phyloP scores from a whole-genome alignment of 164 flowering plant species.

The Aristolochia contorta region DNA sequence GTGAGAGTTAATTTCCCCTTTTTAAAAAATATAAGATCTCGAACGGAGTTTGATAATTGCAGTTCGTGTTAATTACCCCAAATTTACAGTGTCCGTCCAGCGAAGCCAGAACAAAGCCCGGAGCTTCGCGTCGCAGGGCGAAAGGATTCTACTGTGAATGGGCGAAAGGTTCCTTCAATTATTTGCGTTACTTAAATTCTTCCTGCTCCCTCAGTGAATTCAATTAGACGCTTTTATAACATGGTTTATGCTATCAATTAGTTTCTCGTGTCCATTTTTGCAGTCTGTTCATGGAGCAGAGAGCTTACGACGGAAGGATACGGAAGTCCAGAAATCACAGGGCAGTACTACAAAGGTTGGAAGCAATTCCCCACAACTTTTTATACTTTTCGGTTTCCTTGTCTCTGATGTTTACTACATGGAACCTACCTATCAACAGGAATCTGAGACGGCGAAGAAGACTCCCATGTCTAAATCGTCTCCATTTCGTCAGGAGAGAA shows the following conservation, averaged over 20 bases:
- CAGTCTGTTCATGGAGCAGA: conserved; percentile 6
- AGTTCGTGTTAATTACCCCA: too few species aligned
- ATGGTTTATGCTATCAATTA: neutral
- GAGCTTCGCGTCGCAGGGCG: neutral
- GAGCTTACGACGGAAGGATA: conserved; percentile 6
- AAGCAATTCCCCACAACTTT: too few species aligned
- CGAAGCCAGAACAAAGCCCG: neutral
- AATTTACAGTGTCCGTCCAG: neutral
- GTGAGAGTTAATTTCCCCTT: too few species aligned
- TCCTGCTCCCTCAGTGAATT: neutral
- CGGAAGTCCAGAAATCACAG: conserved; percentile 3
- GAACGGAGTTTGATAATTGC: too few species aligned
- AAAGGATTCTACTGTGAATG: too few species aligned
- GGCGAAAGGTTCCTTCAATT: too few species aligned
- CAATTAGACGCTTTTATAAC: neutral
- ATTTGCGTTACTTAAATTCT: neutral
- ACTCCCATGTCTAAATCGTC: conserved; percentile 13
- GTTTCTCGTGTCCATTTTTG: neutral
- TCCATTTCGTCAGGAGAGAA: conserved; percentile 12
- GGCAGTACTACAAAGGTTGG: neutral
- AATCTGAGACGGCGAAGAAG: conserved; percentile 3
- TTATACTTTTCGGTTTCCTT: neutral
- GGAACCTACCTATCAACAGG: neutral
- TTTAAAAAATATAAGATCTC: too few species aligned
- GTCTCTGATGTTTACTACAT: neutral